Evolutionary conservation across 2,329 filamentous ascomycete genomes (phyloP).

Genomic region (Fusarium stilboides): DNA sequence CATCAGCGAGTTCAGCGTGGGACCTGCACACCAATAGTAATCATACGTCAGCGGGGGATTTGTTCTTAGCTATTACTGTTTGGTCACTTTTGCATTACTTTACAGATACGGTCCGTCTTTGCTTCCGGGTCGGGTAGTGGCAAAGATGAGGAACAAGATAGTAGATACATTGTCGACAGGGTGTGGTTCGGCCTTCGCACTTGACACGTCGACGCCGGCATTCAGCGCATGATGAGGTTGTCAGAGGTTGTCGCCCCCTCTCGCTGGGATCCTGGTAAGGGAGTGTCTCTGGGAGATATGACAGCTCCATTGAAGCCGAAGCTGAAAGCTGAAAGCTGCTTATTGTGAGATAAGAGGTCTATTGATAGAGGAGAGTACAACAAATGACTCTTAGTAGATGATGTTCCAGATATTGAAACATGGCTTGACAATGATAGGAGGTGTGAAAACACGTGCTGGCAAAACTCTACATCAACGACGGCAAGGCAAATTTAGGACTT

Average conservation of each 20-base stretch:
- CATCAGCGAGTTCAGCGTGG: conserved; percentile 4
- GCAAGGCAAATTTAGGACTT: too few relatives aligned
- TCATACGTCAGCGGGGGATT: not conserved
- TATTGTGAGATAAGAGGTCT: too few relatives aligned
- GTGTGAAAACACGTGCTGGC: too few relatives aligned
- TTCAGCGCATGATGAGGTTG: conserved; percentile 21
- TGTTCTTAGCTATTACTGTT: not conserved
- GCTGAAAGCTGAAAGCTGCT: too few relatives aligned
- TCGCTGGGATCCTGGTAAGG: not conserved
- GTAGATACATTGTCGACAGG: conserved; percentile 25
- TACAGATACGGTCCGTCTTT: conserved; percentile 13
- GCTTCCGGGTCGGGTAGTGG: conserved; percentile 18
- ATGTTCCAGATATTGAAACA: too few relatives aligned
- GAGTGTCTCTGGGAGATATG: not conserved
- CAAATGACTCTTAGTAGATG: too few relatives aligned
- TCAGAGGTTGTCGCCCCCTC: not conserved
- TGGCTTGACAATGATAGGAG: too few relatives aligned
- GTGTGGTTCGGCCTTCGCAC: conserved; percentile 14
- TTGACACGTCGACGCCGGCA: conserved; percentile 26
- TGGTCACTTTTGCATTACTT: conserved; percentile 6
- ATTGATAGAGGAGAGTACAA: too few relatives aligned
- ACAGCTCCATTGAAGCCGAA: not conserved
- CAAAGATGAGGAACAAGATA: conserved; percentile 26
- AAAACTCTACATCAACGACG: too few relatives aligned
- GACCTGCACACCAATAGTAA: not conserved